Conservation (phyloP, 768 basidiomycete species). For the Tylopilus sp. region DNA sequence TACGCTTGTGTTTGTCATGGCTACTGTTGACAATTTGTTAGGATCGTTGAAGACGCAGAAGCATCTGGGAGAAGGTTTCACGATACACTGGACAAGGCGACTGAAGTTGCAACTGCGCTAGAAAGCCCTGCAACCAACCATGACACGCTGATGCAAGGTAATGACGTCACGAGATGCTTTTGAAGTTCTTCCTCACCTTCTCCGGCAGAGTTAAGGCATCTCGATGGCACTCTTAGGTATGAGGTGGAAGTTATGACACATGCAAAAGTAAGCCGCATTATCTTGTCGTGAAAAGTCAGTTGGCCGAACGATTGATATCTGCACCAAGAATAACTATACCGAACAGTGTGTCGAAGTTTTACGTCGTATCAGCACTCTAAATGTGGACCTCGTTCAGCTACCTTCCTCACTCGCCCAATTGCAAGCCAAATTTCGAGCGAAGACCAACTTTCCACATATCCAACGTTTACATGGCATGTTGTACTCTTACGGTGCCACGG, state of each 20-base stretch:
- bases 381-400: conserved; percentile 75
- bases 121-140: conserved; percentile 53
- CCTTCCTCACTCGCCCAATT: conserved; percentile 61
- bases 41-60: conserved; percentile 60
- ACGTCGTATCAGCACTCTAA: conserved; percentile 74
- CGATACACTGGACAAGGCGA: conserved; percentile 55
- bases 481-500: conserved; percentile 88
- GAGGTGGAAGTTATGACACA: conserved; percentile 57
- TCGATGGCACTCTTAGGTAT: conserved; percentile 57
- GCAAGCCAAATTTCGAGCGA: conserved; percentile 67
- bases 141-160: conserved; percentile 55
- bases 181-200: conserved; percentile 1
- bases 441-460: conserved; percentile 90
- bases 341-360: conserved; percentile 62
- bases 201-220: conserved; percentile 55
- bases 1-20: neutral
- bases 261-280: conserved; percentile 42
- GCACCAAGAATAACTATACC: conserved; percentile 64
- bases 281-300: neutral
- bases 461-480: conserved; percentile 84
- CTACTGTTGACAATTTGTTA: conserved; percentile 24
- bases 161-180: neutral
- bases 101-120: conserved; percentile 45
- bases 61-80: conserved; percentile 52
- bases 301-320: neutral